Evolutionary conservation across 345 rosid species (phyloP), one percentile per base, ranked within the genome.

Genomic region (Lumnitzera littorea): DNA sequence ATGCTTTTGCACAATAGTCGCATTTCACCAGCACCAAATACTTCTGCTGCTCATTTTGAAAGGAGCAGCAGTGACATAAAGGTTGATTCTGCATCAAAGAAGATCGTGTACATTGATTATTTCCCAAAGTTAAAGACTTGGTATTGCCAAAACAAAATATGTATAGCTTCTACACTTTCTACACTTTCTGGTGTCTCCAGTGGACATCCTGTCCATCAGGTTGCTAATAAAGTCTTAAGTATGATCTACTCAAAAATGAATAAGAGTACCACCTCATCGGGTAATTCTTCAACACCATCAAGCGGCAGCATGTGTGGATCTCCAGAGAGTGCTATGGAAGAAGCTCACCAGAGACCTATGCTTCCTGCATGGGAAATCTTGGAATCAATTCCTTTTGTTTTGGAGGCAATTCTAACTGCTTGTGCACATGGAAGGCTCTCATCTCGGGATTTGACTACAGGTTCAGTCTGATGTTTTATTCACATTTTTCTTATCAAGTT

Each of bases 391-490:
- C 91, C 91, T 14, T 78, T 67, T 58, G 84, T 79, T 48, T 81
- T 85, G 29, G 86, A 82, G 65, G 87, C 91, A 56, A 68, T 80
- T 49, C 73, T 85, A 74, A 82, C 80, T 55, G 91, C 91, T 58
- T 85, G 91, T 76, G 86, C 84, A 62, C 71, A 82, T 75, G 91
- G 86, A 61, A 74, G 76, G 62, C 80, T 85, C 63, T 82, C 86
- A 46, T 77, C 91, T 53, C 77, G 88, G 67, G 84, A 82, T 62
- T 62, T 85, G 64, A 82, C 75, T 46, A 85, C 86, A 76, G 91
- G 91, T 82, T 23, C 36, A 15, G 16, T 36, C 16, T 53, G 50
- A 15, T 17, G 64, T 54, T 25, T 10, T 48, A 56, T 69, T 48
- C 25, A 62, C 69, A 27, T 23, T 51, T 74, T 36, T 51, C 52